Percentiles rank a stretch among this genome's conserved stretches.
These are phyloP conservation scores for Viola pubescens DNA, from an alignment of 441 rosid genomes.

Conservation along the genomic window DNA sequence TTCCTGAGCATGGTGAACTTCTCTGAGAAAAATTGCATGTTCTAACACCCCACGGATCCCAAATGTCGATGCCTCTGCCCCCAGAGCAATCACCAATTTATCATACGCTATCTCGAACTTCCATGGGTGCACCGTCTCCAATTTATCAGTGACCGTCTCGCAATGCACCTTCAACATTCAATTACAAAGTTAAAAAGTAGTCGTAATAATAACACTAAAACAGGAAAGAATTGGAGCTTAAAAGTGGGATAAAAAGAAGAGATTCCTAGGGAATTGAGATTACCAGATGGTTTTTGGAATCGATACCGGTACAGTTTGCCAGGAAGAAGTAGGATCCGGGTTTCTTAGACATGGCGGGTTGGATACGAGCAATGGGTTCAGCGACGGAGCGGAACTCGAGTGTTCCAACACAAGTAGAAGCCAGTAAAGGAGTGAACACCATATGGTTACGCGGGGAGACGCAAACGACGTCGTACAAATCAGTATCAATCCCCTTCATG, in stretches of 20 bases:
- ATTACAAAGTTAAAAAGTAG: conserved; percentile 1
- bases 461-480: conserved; percentile 70
- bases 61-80: conserved; percentile 76
- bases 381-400: conserved; percentile 86
- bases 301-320: conserved; percentile 46
- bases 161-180: conserved; percentile 51
- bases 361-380: conserved; percentile 72
- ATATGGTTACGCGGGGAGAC: conserved; percentile 92
- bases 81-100: conserved; percentile 64
- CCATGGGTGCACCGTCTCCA: conserved; percentile 43
- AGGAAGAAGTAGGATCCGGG: conserved; percentile 70
- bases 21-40: conserved; percentile 72
- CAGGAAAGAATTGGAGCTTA: not conserved
- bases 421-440: conserved; percentile 90
- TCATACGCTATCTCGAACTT: conserved; percentile 65
- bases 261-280: not conserved
- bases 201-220: no score
- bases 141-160: conserved; percentile 59
- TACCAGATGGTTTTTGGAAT: conserved; percentile 50
- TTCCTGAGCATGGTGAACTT: conserved; percentile 86
- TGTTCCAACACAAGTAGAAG: conserved; percentile 92
- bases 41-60: conserved; percentile 70
- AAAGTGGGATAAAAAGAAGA: not conserved
- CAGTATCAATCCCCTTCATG: conserved; percentile 76
- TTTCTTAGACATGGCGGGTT: conserved; percentile 62